These are phyloP conservation scores for Zychaea mexicana DNA, from an alignment of 371 early-diverging fungal species.

Conservation along the genomic window DNA sequence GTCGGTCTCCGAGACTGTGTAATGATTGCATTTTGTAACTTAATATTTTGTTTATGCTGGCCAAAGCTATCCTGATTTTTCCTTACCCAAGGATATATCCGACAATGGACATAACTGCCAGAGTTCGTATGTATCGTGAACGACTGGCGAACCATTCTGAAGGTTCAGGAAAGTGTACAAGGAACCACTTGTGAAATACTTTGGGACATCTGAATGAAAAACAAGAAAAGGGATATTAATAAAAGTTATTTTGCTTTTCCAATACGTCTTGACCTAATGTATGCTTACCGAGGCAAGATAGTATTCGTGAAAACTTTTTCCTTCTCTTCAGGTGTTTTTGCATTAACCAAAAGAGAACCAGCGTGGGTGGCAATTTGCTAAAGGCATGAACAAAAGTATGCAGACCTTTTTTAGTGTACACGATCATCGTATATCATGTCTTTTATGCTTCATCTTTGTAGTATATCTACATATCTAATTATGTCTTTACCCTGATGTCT, in stretches of 20 bases:
- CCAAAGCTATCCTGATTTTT: too few relatives aligned
- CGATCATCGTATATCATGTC: too few relatives aligned
- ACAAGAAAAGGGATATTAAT: background rate
- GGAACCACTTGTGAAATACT: constrained; percentile 88
- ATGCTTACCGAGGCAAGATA: constrained; percentile 9
- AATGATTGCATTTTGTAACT: too few relatives aligned
- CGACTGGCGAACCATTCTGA: constrained; percentile 80
- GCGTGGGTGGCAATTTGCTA: background rate
- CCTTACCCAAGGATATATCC: constrained; percentile 93
- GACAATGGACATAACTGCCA: constrained; percentile 98
- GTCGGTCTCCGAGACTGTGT: constrained; percentile 95
- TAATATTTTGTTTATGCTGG: too few relatives aligned
- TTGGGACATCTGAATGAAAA: constrained; percentile 53
- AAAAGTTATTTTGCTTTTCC: background rate
- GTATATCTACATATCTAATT: background rate
- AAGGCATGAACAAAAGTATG: too few relatives aligned
- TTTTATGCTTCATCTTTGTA: background rate
- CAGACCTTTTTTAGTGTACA: too few relatives aligned
- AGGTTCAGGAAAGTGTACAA: constrained; percentile 83
- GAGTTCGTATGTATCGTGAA: constrained; percentile 74
- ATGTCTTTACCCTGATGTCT: constrained; percentile 14
- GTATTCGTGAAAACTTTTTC: background rate
- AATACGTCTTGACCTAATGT: background rate
- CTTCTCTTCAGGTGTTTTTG: constrained; percentile 1
- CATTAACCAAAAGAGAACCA: background rate